Base-by-base conservation (phyloP, 1,284 basidiomycete species). In the Laetiporus sulphureus region DNA sequence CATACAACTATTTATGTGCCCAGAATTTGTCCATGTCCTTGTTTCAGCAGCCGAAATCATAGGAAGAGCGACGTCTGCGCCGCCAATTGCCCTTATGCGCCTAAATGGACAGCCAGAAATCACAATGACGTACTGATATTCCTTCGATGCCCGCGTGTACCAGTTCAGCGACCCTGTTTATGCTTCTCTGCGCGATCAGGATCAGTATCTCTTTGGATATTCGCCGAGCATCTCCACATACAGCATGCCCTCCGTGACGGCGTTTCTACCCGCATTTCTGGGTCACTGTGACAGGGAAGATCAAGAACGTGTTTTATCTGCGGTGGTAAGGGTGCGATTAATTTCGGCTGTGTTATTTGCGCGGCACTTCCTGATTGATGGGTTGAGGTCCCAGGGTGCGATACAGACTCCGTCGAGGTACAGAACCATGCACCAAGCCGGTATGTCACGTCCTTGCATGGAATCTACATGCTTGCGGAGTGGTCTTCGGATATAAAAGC, bases 331-430 rank as follows among this genome's bases (percentile, higher is more conserved):
- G n/a, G 41, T 36, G 41, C 40, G 25, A 36, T 24, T 33, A 41
- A 41, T 41, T 27, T 31, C 32, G 40, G 33, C 18, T 35, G 33
- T 20, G 33, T 36, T 41, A 41, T 41, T 27, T 18, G 33, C 40
- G 33, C 36, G 40, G 19, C 40, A 41, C 18, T 25, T 34, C 22
- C 21, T 41, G 40, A 41, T 42, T 42, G 34, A 42, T 42, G 41
- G 25, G 29, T 38, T 23, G 30, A 33, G 29, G 21, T 19, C 13
- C 23, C 34, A 36, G 36, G 24, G 32, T 34, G 30, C 33, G 38
- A 27, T n/a, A 32, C n/a, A 38, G 20, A 23, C 23, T 38, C 41
- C 40, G 36, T 38, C 41, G 30, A 42, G 41, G 41, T 30, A 42
- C 41, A 42, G 40, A 37, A 37, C 29, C 36, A 42, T 42, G 33